phyloP scores from a whole-genome alignment of 176 grass and related monocot genomes.

The Cocos nucifera region DNA sequence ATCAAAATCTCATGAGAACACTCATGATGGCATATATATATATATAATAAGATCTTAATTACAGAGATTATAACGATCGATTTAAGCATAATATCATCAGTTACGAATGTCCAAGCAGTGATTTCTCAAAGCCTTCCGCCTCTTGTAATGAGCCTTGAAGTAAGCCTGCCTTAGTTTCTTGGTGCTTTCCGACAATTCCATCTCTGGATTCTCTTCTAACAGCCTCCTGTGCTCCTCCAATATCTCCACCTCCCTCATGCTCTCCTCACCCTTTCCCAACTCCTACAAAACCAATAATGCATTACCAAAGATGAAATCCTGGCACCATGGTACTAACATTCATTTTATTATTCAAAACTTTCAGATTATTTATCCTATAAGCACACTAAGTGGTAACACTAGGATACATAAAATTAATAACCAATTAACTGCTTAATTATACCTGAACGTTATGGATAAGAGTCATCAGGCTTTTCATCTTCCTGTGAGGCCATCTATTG shows the following conservation, averaged over 20 bases:
- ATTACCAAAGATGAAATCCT: not conserved
- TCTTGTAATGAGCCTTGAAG: constrained; percentile 86
- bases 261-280: constrained; percentile 43
- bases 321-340: too few relatives aligned
- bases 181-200: constrained; percentile 48
- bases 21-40: not conserved
- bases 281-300: constrained; percentile 20
- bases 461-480: constrained; percentile 84
- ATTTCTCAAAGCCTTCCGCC: constrained; percentile 26
- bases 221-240: constrained; percentile 32
- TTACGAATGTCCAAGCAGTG: not conserved
- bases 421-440: not conserved
- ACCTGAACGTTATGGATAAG: constrained; percentile 80
- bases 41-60: not conserved
- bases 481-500: constrained; percentile 72
- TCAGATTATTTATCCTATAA: not conserved
- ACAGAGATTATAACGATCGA: too few relatives aligned
- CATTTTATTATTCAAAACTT: not conserved
- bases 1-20: not conserved
- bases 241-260: constrained; percentile 35
- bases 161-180: constrained; percentile 84
- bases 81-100: too few relatives aligned
- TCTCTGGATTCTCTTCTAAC: constrained; percentile 67
- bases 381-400: too few relatives aligned
- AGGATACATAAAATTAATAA: not conserved